phyloP scores from a whole-genome alignment of 441 rosid species.

The Syzygium malaccense region DNA sequence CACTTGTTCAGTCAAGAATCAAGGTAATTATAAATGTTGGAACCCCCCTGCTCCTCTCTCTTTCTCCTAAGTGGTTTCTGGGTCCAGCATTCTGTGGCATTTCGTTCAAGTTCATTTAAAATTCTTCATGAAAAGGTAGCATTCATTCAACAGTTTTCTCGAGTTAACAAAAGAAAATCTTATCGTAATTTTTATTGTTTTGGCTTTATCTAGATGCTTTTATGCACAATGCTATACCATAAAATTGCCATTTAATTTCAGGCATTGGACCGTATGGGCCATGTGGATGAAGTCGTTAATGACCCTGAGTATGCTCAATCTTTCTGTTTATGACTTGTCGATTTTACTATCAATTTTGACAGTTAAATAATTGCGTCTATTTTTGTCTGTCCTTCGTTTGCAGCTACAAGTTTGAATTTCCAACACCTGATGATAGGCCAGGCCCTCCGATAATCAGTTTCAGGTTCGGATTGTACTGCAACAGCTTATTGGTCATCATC shows the following conservation, averaged over 20 bases:
- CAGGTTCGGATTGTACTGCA: slow-evolving; percentile 46
- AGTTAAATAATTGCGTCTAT: background rate
- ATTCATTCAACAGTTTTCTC: background rate
- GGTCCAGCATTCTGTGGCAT: background rate
- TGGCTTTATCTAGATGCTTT: background rate
- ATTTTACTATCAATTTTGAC: background rate
- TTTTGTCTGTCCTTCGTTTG: slow-evolving; percentile 11
- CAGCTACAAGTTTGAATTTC: slow-evolving; percentile 98
- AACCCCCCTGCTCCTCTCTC: background rate
- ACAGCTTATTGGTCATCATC: slow-evolving; percentile 1
- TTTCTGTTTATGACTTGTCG: slow-evolving; percentile 3
- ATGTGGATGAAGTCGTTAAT: slow-evolving; percentile 85
- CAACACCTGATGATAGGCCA: slow-evolving; percentile 97
- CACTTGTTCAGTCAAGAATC: slow-evolving; percentile 98
- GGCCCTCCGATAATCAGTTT: slow-evolving; percentile 97
- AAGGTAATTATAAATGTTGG: slow-evolving; percentile 46
- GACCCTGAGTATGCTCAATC: slow-evolving; percentile 79
- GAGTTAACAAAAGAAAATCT: background rate
- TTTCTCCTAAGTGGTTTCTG: background rate
- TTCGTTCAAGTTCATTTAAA: background rate
- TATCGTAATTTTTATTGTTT: background rate
- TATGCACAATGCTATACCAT: background rate
- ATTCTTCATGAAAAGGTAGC: background rate
- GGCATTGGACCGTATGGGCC: slow-evolving; percentile 94
- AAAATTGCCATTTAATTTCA: slow-evolving; percentile 11